These are phyloP conservation scores for Tuctoria greenei DNA, from an alignment of 176 grass and related monocot species.

Conservation along the genomic window DNA sequence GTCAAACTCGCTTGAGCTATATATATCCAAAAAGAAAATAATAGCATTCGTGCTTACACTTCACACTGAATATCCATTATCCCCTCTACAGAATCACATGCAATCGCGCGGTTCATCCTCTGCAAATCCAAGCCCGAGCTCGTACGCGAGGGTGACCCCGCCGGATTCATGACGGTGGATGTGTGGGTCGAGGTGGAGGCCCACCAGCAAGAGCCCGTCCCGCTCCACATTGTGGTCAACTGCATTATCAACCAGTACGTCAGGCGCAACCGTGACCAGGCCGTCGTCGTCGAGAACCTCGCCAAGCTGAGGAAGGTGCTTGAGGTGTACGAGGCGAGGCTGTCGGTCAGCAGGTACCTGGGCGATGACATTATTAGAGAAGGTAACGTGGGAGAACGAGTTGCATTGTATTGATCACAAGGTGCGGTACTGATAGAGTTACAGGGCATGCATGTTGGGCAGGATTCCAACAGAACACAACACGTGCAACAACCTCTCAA, in stretches of 20 bases:
- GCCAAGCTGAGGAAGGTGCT: conserved; percentile 35
- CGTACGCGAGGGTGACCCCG: conserved; percentile 11
- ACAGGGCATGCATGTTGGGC: no score
- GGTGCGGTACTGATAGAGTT: no score
- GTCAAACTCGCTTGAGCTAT: background rate
- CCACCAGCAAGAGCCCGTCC: conserved; percentile 16
- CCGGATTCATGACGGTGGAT: conserved; percentile 42
- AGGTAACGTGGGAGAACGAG: no score
- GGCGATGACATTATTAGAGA: no score
- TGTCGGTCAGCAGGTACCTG: conserved; percentile 19
- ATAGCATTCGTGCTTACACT: no score
- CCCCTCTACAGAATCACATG: conserved; percentile 39
- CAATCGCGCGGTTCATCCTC: conserved; percentile 37
- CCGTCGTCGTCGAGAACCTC: conserved; percentile 14
- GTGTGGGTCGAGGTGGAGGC: conserved; percentile 53
- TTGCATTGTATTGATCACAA: no score
- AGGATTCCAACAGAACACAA: no score
- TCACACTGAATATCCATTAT: background rate
- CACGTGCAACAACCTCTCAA: no score
- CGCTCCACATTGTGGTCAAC: conserved; percentile 20
- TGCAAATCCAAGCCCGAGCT: conserved; percentile 47
- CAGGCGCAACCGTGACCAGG: conserved; percentile 33
- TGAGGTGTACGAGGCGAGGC: conserved; percentile 44
- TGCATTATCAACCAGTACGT: conserved; percentile 16
- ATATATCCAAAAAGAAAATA: background rate